These are phyloP conservation scores for Fomitiporia mediterranea DNA, from an alignment of 1,284 basidiomycete genomes.

Conservation along the genomic window DNA sequence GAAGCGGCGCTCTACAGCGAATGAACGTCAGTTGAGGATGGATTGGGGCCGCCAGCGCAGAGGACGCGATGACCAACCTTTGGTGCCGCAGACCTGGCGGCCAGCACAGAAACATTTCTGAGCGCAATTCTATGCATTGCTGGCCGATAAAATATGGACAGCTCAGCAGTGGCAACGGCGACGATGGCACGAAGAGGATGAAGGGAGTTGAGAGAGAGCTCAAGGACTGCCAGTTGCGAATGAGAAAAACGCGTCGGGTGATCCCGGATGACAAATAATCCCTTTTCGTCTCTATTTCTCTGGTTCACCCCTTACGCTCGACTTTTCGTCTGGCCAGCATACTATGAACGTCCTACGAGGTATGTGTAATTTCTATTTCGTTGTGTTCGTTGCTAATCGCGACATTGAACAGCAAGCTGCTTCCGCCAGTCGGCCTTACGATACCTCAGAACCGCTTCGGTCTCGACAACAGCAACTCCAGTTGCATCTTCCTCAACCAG, in stretches of 20 bases:
- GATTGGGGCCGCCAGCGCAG: not conserved
- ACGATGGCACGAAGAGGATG: slow-evolving; percentile 34
- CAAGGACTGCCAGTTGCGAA: not conserved
- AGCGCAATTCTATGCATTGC: slow-evolving; percentile 87
- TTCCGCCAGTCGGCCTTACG: not conserved
- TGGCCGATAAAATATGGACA: slow-evolving; percentile 28
- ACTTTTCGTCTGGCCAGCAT: slow-evolving; percentile 19
- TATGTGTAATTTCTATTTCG: not conserved
- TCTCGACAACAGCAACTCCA: not conserved
- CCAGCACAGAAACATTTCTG: slow-evolving; percentile 73
- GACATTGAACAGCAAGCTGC: not conserved
- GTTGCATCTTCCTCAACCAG: not conserved
- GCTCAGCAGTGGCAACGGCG: slow-evolving; percentile 17
- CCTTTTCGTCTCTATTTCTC: slow-evolving; percentile 1
- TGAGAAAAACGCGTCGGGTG: slow-evolving; percentile 8
- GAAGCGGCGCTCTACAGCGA: slow-evolving; percentile 30
- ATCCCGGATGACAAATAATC: slow-evolving; percentile 3
- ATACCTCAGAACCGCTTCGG: not conserved
- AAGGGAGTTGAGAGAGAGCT: slow-evolving; percentile 27
- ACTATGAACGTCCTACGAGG: slow-evolving; percentile 7
- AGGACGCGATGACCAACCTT: slow-evolving; percentile 44
- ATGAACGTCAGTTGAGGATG: slow-evolving; percentile 17
- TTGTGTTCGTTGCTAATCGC: not conserved
- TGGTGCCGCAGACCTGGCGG: slow-evolving; percentile 46
- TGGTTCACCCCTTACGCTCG: slow-evolving; percentile 29